These are phyloP conservation scores for Trichosanthes truncata DNA, from an alignment of 306 rosid species.

Conservation along the genomic window DNA sequence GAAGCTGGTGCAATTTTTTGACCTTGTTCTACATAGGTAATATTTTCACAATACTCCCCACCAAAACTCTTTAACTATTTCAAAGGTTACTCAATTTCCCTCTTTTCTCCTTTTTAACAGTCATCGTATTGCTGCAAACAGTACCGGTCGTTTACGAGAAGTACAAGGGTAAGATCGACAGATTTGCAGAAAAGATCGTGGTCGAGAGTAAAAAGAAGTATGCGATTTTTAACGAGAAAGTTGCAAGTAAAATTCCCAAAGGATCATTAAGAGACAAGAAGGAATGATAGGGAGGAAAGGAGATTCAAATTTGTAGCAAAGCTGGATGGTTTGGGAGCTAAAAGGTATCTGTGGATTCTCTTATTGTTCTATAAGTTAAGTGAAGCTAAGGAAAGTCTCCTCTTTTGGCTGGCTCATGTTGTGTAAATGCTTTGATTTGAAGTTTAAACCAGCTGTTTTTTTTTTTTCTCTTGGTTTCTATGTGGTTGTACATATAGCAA, in stretches of 20 bases:
- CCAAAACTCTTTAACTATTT: background rate
- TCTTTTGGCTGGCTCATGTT: background rate
- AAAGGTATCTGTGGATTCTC: background rate
- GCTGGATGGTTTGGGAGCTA: background rate
- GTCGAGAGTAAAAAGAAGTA: conserved; percentile 64
- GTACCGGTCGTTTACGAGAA: conserved; percentile 73
- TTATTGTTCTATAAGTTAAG: too few species aligned
- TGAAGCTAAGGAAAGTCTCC: background rate
- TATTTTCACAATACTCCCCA: background rate
- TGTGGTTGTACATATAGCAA: background rate
- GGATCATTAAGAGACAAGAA: conserved; percentile 53
- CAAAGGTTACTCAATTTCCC: background rate
- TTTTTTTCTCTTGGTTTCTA: background rate
- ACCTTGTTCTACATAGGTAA: conserved; percentile 76
- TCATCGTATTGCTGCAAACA: conserved; percentile 58
- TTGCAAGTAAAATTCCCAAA: conserved; percentile 50
- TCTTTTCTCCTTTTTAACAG: conserved; percentile 21
- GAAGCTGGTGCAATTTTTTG: conserved; percentile 72
- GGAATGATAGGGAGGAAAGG: background rate
- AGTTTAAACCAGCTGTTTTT: background rate
- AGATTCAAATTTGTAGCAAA: background rate
- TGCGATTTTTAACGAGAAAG: conserved; percentile 60
- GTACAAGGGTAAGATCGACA: conserved; percentile 56
- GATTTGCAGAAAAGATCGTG: conserved; percentile 51
- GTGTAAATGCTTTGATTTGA: background rate